These are phyloP conservation scores for Haplosporangium sp. DNA, from an alignment of 371 early-diverging fungal species.

Conservation along the genomic window DNA sequence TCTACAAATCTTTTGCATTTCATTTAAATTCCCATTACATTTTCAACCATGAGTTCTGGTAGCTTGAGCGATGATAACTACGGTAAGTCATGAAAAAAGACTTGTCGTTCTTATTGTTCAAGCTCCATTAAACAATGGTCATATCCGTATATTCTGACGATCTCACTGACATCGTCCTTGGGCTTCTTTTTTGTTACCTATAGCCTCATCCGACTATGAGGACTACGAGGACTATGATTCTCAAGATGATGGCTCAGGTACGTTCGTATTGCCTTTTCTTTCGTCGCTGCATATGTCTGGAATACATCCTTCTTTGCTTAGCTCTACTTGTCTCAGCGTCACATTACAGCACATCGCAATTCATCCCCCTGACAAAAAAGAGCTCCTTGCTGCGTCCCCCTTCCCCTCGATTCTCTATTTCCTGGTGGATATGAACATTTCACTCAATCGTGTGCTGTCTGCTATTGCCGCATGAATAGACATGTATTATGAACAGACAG, in stretches of 20 bases:
- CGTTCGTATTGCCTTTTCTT: background rate
- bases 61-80: conserved; percentile 41
- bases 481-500: conserved; percentile 58
- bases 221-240: conserved; percentile 31
- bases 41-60: conserved; percentile 29
- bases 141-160: too few relatives aligned
- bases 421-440: background rate
- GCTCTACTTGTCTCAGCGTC: too few relatives aligned
- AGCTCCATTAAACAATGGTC: too few relatives aligned
- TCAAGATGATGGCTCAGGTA: conserved; percentile 37
- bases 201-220: conserved; percentile 44
- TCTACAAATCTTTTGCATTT: background rate
- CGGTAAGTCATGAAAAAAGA: conserved; percentile 29
- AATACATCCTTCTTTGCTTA: too few relatives aligned
- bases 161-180: too few relatives aligned
- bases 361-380: too few relatives aligned
- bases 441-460: too few relatives aligned
- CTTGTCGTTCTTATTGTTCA: background rate
- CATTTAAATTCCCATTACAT: background rate
- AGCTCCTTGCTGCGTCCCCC: too few relatives aligned
- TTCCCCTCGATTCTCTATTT: background rate
- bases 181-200: background rate
- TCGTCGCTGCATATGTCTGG: too few relatives aligned
- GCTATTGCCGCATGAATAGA: too few relatives aligned
- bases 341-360: too few relatives aligned